Evolutionary conservation across 78 protist genomes (phyloP).

Genomic region (Dictyostelium capitatum): DNA sequence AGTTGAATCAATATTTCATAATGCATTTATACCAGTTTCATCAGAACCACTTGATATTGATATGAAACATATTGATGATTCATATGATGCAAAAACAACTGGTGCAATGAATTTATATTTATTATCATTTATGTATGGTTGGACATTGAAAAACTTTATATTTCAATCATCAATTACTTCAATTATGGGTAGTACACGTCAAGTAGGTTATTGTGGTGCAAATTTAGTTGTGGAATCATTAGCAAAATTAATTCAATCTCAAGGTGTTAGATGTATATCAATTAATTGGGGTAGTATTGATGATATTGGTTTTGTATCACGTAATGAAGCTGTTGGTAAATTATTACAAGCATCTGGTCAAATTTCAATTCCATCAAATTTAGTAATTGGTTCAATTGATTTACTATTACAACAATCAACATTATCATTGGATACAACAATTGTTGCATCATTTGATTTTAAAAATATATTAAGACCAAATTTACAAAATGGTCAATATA

Average conservation of each 20-base stretch:
- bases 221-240: slow-evolving; percentile 82
- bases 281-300: slow-evolving; percentile 74
- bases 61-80: neutral
- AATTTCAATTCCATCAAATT: neutral
- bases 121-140: neutral
- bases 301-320: slow-evolving; percentile 39
- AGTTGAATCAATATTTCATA: slow-evolving; percentile 54
- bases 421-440: neutral
- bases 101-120: slow-evolving; percentile 63
- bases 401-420: neutral
- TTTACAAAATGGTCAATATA: no score
- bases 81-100: slow-evolving; percentile 54
- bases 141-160: slow-evolving; percentile 40
- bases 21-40: slow-evolving; percentile 38
- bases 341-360: neutral
- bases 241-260: slow-evolving; percentile 19
- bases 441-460: neutral
- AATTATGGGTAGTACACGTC: slow-evolving; percentile 61
- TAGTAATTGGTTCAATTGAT: neutral
- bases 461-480: neutral
- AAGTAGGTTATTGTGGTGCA: slow-evolving; percentile 83
- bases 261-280: slow-evolving; percentile 53
- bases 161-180: slow-evolving; percentile 65
- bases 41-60: neutral
- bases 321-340: slow-evolving; percentile 18